These are phyloP conservation scores for Macrolepiota albuminosa DNA, from an alignment of 768 basidiomycete species.

Conservation along the genomic window DNA sequence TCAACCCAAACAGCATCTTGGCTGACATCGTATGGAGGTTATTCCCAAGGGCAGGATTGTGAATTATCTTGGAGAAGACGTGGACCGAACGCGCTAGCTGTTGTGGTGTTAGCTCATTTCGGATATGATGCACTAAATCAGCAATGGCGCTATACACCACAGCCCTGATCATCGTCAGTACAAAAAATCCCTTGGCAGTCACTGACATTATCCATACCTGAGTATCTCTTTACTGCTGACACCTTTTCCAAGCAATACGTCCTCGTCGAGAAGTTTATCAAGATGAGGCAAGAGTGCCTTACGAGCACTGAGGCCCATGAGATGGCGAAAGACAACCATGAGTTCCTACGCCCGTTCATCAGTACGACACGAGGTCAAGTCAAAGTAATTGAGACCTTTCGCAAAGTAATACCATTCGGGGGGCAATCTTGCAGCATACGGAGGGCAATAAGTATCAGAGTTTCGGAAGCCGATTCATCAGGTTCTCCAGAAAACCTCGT, in stretches of 20 bases:
- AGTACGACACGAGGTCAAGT: conserved; percentile 4
- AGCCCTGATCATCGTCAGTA: conserved; percentile 40
- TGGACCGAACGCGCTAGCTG: conserved; percentile 78
- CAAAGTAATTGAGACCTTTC: conserved; percentile 53
- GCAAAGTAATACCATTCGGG: conserved; percentile 69
- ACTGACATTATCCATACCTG: conserved; percentile 36
- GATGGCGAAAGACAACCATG: conserved; percentile 88
- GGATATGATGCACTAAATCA: conserved; percentile 90
- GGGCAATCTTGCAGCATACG: conserved; percentile 95
- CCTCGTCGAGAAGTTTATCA: conserved; percentile 88
- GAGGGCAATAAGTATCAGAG: conserved; percentile 72
- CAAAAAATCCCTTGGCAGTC: neutral
- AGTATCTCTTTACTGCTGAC: conserved; percentile 84
- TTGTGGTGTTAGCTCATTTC: conserved; percentile 68
- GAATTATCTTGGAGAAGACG: conserved; percentile 83
- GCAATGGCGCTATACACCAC: conserved; percentile 85
- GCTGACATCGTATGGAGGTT: conserved; percentile 86
- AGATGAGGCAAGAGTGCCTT: conserved; percentile 76
- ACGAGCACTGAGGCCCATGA: conserved; percentile 74
- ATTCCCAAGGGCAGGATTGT: conserved; percentile 78
- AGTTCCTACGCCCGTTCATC: conserved; percentile 57
- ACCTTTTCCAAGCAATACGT: conserved; percentile 80
- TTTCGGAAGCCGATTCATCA: conserved; percentile 73
- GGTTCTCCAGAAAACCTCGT: conserved; percentile 59
- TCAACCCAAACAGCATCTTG: conserved; percentile 88